Evolutionary conservation across 1,284 basidiomycete species (phyloP), one percentile per base, ranked within the genome.

Genomic region (Microstroma glucosiphilum): DNA sequence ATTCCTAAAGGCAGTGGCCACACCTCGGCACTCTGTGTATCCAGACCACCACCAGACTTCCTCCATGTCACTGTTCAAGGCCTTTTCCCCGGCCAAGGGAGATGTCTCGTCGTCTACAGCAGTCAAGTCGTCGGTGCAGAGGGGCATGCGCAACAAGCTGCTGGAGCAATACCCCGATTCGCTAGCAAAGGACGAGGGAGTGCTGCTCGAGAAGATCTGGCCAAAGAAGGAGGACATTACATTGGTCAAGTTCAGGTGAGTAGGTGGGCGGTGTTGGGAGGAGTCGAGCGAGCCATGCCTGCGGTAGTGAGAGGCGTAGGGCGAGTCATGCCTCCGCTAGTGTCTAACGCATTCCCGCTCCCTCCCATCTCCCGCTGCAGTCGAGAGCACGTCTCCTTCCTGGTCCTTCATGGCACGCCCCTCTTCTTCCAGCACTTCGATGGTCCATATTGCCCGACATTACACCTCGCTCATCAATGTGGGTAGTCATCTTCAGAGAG

Each of bases 361-460:
- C 59, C 23, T 37, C 30, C 9, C 9, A 3, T 9, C 30, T 37
- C 30, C 9, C 30, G 9, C 43, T 25, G 77, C 79, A 96, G 93
- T 82, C 89, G 89, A 86, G 94, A 97, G 69, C 91, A 96, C 79
- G 85, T 97, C 71, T 91, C 91, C 60, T 89, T 99, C 78, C 92
- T 91, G 80, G 89, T 92, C 1, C 82, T 94, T 42, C 85, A 92
- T 68, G 85, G 87, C 55, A 88, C 89, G 76, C 92, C 94, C 6
- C 80, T 98, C 63, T 91, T 96, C 82, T 94, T 96, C 83, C 93
- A 99, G 80, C 92, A 96, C 80, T 93, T 91, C 78, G 94, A 98
- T 80, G 92, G 91, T 0, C 91, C 91, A 0, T 87, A 91, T 75
- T 88, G 88, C 76, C 94, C 96, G 2, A 92, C 91, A 0, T 82